These are phyloP conservation scores for Piloderma croceum DNA, from an alignment of 768 basidiomycete species.

Conservation along the genomic window DNA sequence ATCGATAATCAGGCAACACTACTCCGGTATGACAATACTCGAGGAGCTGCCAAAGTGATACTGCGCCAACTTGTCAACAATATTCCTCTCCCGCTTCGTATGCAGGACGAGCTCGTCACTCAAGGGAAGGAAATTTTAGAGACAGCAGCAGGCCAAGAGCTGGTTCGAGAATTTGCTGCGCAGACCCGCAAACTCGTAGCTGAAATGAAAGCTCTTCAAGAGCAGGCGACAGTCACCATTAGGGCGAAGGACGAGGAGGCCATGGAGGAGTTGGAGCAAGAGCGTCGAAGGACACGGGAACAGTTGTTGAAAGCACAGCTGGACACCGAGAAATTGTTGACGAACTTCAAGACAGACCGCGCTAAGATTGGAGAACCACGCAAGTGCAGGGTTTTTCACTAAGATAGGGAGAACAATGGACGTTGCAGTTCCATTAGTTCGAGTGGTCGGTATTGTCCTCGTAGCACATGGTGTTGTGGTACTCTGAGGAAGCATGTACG, in stretches of 20 bases:
- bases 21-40: constrained; percentile 36
- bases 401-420: too few species aligned
- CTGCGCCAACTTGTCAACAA: constrained; percentile 30
- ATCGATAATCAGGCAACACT: constrained; percentile 44
- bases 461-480: too few species aligned
- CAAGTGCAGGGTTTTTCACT: too few species aligned
- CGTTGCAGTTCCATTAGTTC: too few species aligned
- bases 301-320: background rate
- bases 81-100: constrained; percentile 26
- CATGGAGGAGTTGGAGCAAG: background rate
- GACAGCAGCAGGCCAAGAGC: constrained; percentile 36
- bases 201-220: constrained; percentile 27
- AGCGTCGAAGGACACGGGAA: background rate
- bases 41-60: constrained; percentile 30
- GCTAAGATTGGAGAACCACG: too few species aligned
- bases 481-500: too few species aligned
- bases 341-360: too few species aligned
- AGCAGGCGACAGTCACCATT: constrained; percentile 29
- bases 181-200: constrained; percentile 26
- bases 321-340: too few species aligned
- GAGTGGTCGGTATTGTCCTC: too few species aligned
- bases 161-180: constrained; percentile 29
- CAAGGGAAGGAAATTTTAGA: constrained; percentile 33
- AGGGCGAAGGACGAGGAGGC: constrained; percentile 25
- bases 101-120: constrained; percentile 37